Percentiles rank a stretch among this genome's conserved stretches.
Conservation (phyloP, 805 yeast genomes). For the Wilhelminamyces savonicus region DNA sequence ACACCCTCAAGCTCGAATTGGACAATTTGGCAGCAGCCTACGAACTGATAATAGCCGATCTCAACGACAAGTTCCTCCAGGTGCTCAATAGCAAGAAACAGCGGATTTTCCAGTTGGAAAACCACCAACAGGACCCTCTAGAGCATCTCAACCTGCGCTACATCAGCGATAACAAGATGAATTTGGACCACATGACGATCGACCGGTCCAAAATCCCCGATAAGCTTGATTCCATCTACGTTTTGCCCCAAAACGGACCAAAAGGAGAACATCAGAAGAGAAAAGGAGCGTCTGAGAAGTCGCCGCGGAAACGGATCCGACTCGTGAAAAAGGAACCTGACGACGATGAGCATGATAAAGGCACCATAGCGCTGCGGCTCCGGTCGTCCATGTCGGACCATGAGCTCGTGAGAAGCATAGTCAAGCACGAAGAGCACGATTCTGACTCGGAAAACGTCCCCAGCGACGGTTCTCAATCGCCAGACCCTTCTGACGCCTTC, state of each 20-base stretch:
- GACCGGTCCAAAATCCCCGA: constrained; percentile 13
- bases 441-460: background rate
- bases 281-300: constrained; percentile 4
- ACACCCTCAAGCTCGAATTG: no score
- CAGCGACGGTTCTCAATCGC: no score
- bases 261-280: constrained; percentile 4
- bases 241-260: constrained; percentile 9
- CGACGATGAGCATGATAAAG: constrained; percentile 6
- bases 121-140: constrained; percentile 2
- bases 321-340: constrained; percentile 7
- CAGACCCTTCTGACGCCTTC: no score
- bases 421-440: constrained; percentile 9
- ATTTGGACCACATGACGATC: constrained; percentile 8
- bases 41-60: background rate
- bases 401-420: constrained; percentile 16
- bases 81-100: background rate
- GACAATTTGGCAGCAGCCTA: background rate
- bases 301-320: constrained; percentile 5
- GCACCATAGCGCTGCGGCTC: constrained; percentile 9
- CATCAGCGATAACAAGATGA: constrained; percentile 7
- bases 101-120: background rate
- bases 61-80: background rate
- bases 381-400: constrained; percentile 24
- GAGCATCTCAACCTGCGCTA: constrained; percentile 12
- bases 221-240: constrained; percentile 10